Evolutionary conservation across 2,329 filamentous ascomycete genomes (phyloP).

Genomic region (Scedosporium apiospermum): DNA sequence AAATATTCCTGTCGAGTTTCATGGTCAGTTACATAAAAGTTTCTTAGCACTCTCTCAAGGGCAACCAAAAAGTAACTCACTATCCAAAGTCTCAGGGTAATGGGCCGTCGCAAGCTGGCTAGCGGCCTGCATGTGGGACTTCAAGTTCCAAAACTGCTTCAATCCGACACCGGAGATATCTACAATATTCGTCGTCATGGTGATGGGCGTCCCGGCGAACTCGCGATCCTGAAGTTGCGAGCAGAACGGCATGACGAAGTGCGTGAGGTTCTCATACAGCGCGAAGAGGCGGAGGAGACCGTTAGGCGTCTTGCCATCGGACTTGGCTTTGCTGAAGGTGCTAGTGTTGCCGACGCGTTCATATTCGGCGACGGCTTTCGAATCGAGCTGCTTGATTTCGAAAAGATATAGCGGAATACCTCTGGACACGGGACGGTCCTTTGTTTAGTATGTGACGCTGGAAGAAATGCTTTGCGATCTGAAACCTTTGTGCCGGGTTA

Average conservation of each 20-base stretch:
- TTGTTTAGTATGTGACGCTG: not conserved
- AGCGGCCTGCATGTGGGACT: constrained; percentile 87
- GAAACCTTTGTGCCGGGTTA: not conserved
- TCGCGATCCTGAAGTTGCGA: constrained; percentile 64
- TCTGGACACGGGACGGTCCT: constrained; percentile 28
- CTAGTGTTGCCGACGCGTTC: constrained; percentile 54
- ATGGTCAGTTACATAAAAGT: not conserved
- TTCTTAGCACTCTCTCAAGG: not conserved
- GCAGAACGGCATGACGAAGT: constrained; percentile 79
- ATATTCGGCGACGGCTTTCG: constrained; percentile 71
- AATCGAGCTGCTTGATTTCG: constrained; percentile 74
- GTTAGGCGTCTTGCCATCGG: constrained; percentile 56
- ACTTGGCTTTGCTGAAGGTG: constrained; percentile 50
- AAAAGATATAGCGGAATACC: constrained; percentile 91
- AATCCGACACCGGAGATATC: constrained; percentile 82
- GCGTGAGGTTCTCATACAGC: constrained; percentile 84
- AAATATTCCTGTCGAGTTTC: constrained; percentile 7
- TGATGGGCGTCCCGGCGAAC: constrained; percentile 73
- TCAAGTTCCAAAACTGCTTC: constrained; percentile 93
- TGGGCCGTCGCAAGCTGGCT: constrained; percentile 82
- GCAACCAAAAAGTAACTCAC: constrained; percentile 43
- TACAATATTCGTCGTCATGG: constrained; percentile 88
- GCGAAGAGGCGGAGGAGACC: constrained; percentile 83
- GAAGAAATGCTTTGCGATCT: not conserved
- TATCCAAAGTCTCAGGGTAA: constrained; percentile 88